Evolutionary conservation across 768 basidiomycete species (phyloP).

Genomic region (Rossbeevera mucosa): DNA sequence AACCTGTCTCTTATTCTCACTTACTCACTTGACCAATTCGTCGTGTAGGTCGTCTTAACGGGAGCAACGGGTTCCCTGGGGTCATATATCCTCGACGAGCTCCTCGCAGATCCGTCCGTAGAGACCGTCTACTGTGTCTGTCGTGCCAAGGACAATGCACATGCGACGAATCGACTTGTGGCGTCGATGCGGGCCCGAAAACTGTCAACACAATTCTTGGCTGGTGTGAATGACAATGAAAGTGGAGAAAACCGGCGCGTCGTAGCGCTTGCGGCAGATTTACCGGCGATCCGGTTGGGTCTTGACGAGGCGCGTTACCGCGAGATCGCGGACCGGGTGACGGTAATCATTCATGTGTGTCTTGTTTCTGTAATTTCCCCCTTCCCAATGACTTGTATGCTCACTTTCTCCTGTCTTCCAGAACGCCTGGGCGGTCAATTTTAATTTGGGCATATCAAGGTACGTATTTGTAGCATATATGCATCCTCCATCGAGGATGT

Average conservation of each 20-base stretch:
- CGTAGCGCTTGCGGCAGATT: slow-evolving; percentile 40
- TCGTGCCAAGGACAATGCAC: slow-evolving; percentile 42
- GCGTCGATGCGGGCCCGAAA: background rate
- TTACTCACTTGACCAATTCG: background rate
- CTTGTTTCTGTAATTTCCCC: background rate
- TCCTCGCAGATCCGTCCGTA: slow-evolving; percentile 36
- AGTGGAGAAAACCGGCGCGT: slow-evolving; percentile 24
- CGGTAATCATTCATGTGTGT: slow-evolving; percentile 44
- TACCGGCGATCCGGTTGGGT: slow-evolving; percentile 39
- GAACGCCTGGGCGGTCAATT: slow-evolving; percentile 59
- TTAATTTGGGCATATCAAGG: slow-evolving; percentile 37
- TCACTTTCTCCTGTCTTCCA: slow-evolving; percentile 8
- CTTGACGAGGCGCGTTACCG: slow-evolving; percentile 35
- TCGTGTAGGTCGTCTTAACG: slow-evolving; percentile 36
- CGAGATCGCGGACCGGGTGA: slow-evolving; percentile 32
- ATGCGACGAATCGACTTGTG: slow-evolving; percentile 25
- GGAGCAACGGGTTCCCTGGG: slow-evolving; percentile 54
- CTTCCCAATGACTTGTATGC: background rate
- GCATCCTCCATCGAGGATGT: background rate
- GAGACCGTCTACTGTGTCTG: slow-evolving; percentile 46
- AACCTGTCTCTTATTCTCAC: background rate
- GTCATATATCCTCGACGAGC: slow-evolving; percentile 46
- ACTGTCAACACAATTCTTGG: background rate
- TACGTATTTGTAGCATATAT: background rate
- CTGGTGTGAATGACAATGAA: background rate